These are phyloP conservation scores for Bretschneidera sinensis DNA, from an alignment of 345 rosid species.

Conservation along the genomic window DNA sequence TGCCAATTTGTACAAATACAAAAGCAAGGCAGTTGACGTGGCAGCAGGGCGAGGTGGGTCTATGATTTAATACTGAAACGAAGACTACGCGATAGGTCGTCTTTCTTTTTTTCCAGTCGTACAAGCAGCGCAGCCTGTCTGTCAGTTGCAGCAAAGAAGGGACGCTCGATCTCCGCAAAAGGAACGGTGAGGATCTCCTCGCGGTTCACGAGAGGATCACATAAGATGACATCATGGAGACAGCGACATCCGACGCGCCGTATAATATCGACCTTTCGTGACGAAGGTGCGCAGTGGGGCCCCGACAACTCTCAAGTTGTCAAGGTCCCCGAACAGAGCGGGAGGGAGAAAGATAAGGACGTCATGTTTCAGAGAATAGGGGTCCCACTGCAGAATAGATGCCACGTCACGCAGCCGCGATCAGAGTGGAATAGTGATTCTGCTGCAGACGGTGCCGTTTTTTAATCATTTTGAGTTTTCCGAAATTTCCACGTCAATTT, in stretches of 20 bases:
- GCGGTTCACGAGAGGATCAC: slow-evolving; percentile 7
- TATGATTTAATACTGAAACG: too few relatives aligned
- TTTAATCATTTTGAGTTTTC: neutral
- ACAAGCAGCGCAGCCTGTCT: too few relatives aligned
- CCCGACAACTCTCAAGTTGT: neutral
- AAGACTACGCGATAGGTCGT: too few relatives aligned
- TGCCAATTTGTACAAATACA: too few relatives aligned
- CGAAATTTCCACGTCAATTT: too few relatives aligned
- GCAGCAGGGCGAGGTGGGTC: too few relatives aligned
- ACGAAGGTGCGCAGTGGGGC: slow-evolving; percentile 4
- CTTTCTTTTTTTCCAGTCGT: too few relatives aligned
- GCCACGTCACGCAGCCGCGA: slow-evolving; percentile 14
- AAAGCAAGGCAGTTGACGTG: too few relatives aligned
- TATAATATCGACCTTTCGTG: slow-evolving; percentile 14
- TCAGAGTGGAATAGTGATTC: neutral
- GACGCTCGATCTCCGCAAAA: slow-evolving; percentile 3
- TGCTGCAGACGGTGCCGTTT: neutral
- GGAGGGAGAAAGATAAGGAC: neutral
- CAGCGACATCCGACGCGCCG: slow-evolving; percentile 19
- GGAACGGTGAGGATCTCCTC: slow-evolving; percentile 22
- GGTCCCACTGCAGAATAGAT: neutral
- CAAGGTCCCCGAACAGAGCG: slow-evolving; percentile 23
- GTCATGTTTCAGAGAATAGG: neutral
- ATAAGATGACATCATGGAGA: slow-evolving; percentile 24
- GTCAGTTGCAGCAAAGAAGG: neutral